phyloP scores from a whole-genome alignment of 148 eudicot species.

The Fagopyrum tataricum region DNA sequence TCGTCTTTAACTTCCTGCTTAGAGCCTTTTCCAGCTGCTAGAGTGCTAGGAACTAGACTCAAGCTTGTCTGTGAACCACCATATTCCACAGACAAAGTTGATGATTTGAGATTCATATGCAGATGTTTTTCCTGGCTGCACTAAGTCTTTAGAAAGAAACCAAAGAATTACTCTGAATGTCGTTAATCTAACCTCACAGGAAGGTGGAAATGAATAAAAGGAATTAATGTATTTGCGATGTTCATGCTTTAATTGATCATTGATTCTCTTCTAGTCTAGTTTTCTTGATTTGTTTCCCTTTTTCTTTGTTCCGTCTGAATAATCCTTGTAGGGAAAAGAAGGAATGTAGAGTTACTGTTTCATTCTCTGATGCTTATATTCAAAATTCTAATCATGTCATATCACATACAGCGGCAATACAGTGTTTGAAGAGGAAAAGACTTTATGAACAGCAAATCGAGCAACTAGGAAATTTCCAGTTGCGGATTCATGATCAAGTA shows the following conservation, averaged over 20 bases:
- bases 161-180: neutral
- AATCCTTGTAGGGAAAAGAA: neutral
- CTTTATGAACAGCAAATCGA: conserved; percentile 82
- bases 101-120: neutral
- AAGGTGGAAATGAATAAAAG: neutral
- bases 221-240: neutral
- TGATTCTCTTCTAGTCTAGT: neutral
- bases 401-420: conserved; percentile 58
- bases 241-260: neutral
- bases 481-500: conserved; percentile 92
- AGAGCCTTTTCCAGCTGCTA: neutral
- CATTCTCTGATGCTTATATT: neutral
- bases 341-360: neutral
- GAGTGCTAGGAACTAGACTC: neutral
- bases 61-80: neutral
- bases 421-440: conserved; percentile 84
- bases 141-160: neutral
- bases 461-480: conserved; percentile 80
- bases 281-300: neutral
- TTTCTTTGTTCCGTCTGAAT: neutral
- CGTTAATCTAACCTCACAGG: neutral
- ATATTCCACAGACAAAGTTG: neutral
- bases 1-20: neutral
- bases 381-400: neutral
- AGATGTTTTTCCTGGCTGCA: neutral